Evolutionary conservation across 768 basidiomycete genomes (phyloP), one percentile per base, ranked within the genome.

Genomic region (Termitomyces sp.): DNA sequence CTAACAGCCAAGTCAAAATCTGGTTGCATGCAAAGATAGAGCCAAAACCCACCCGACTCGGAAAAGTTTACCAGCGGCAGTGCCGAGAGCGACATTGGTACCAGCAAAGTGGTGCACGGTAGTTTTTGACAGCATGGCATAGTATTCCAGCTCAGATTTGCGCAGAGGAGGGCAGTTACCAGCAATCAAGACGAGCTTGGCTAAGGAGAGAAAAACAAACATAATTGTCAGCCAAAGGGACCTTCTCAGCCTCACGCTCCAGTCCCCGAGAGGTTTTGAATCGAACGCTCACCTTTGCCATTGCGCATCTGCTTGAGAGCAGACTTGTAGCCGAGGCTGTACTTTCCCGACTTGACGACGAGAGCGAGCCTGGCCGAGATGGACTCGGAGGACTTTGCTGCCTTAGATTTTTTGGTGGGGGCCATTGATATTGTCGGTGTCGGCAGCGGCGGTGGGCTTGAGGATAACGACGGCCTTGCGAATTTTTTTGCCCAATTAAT

Each of bases 101-200:
- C 97, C 97, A 64, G 87, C 82, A 75, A 97, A 99, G 81, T 98
- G 95, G 79, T 98, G 97, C 58, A 98, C 96, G 59, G 91, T 87
- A 59, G 96, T 98, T 83, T 99, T 99, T 67, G 95, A 97, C 73
- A 99, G 84, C 95, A 97, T 97, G 79, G 95, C 97, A 74, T 98
- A 99, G 83, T 98, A 99, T 82, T 99, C 97, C 60, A 99, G 84
- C 83, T 99, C 97, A 61, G 96, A 98, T 77, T 97, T 97, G 76
- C 97, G 93, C 63, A 99, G 86, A 63, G 97, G 97, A 59, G 97
- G 97, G 81, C 95, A 97, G 81, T 99, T 99, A 67, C 94, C 95
- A 70, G 96, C 94, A 72, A 99, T 97, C 75, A 99, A 80, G 72
- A 99, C 89, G 67, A 99, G 93, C 80, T 97, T 98, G 77, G 96